These are phyloP conservation scores for Arachnopeziza araneosa DNA, from an alignment of 2,329 filamentous ascomycete genomes.

Conservation along the genomic window DNA sequence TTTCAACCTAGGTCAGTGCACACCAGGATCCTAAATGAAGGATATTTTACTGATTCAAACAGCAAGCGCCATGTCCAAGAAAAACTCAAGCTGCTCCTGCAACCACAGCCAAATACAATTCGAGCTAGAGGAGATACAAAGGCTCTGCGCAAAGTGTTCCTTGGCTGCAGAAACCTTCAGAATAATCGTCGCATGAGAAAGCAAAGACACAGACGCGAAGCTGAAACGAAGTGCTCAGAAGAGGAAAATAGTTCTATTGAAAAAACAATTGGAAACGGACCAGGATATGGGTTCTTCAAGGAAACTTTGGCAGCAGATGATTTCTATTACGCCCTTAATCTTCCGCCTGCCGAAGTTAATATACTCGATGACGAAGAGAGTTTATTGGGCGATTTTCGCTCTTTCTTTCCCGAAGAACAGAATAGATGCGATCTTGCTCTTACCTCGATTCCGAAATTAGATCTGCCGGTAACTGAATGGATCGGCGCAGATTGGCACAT, in stretches of 20 bases:
- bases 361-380: background rate
- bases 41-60: background rate
- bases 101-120: slow-evolving; percentile 2
- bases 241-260: background rate
- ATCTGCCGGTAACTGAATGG: background rate
- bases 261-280: background rate
- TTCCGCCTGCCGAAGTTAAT: background rate
- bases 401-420: background rate
- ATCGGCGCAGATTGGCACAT: background rate
- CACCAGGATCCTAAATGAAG: background rate
- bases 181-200: background rate
- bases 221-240: background rate
- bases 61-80: slow-evolving; percentile 5
- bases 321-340: background rate
- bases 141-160: background rate
- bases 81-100: slow-evolving; percentile 2
- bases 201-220: background rate
- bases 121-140: slow-evolving; percentile 3
- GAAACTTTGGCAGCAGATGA: background rate
- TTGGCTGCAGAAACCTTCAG: background rate
- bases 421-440: background rate
- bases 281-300: background rate
- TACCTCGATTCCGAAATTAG: background rate
- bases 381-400: background rate
- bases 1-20: slow-evolving; percentile 2